Percentiles rank a stretch among this genome's conserved stretches.
Evolutionary conservation across 495 filamentous ascomycete species (phyloP).

Genomic region (Penicillium subrubescens): DNA sequence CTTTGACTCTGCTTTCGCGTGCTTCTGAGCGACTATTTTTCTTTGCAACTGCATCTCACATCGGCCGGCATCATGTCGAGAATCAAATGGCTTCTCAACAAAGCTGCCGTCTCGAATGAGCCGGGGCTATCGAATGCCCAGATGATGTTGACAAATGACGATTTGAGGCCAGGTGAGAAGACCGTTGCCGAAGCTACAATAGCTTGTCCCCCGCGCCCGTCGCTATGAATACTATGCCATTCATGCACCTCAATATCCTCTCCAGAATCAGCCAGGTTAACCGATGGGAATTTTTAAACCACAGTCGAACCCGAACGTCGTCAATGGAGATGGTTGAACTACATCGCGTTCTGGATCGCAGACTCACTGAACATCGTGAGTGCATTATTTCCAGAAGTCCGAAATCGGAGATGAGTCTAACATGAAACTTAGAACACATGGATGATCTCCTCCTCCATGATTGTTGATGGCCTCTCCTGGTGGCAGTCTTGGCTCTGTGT

Average conservation of each 20-base stretch:
- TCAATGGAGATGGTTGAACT: slow-evolving; percentile 88
- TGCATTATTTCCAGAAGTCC: slow-evolving; percentile 6
- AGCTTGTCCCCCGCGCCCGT: background rate
- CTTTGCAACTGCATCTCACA: background rate
- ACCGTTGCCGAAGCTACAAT: background rate
- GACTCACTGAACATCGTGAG: slow-evolving; percentile 90
- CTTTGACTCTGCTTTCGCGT: background rate
- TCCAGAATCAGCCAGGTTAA: slow-evolving; percentile 16
- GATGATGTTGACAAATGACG: slow-evolving; percentile 88
- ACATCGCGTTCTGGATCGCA: slow-evolving; percentile 88
- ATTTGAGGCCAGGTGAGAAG: slow-evolving; percentile 77
- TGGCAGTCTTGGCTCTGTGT: slow-evolving; percentile 95
- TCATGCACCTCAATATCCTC: background rate
- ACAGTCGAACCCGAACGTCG: slow-evolving; percentile 78
- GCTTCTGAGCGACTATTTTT: background rate
- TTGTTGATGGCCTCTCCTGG: slow-evolving; percentile 80
- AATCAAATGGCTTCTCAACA: slow-evolving; percentile 42
- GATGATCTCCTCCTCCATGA: slow-evolving; percentile 92
- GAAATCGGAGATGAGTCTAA: slow-evolving; percentile 13
- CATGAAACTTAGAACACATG: slow-evolving; percentile 71
- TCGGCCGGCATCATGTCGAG: slow-evolving; percentile 27
- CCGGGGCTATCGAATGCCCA: slow-evolving; percentile 80
- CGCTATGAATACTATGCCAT: background rate
- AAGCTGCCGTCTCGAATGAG: slow-evolving; percentile 72
- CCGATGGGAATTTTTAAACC: slow-evolving; percentile 15